Evolutionary conservation across 495 filamentous ascomycete genomes (phyloP), one percentile per base, ranked within the genome.

Genomic region (Cudoniella acicularis): DNA sequence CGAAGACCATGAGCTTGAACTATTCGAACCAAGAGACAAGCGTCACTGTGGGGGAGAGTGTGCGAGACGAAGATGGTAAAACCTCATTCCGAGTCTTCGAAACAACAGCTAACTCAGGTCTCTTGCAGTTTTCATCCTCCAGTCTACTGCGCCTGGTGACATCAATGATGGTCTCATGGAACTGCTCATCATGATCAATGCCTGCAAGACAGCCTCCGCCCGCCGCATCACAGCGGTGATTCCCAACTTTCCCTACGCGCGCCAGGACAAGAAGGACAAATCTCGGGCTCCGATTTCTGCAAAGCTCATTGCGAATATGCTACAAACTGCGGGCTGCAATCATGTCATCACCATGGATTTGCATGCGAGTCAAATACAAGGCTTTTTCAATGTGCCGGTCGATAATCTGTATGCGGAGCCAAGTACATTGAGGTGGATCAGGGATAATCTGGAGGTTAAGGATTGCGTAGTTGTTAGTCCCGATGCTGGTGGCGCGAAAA

Each of bases 151-250:
- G 11, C 95, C 94, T 2, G 92, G 93, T 70, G 92, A 97, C 70
- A 92, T 98, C 77, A 98, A 98, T 75, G 95, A 98, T 70, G 94
- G 91, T 48, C 81, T 98, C 52, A 98, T 98, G 94, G 94, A 98
- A 75, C 84, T 98, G 48, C 82, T 98, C 30, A 98, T 98, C 73
- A 96, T 98, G 85, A 96, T 98, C 78, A 96, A 96, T 70, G 94
- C 94, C 52, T 98, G 94, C 82, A 93, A 96, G 65, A 97, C 94
- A 21, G 95, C 94, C 36, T 92, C 87, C n/a, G 92, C 92, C 3
- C 83, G 92, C 59, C 86, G 91, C 60, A 96, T 98, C 74, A 97
- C 91, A 20, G 89, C 89, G 61, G 85, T 92, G 56, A 90, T 96
- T 51, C 94, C 94, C 59, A 97, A 98, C 75, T 98, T 96, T 77